Evolutionary conservation across 495 filamentous ascomycete genomes (phyloP).

Genomic region (Pyronema domesticum): DNA sequence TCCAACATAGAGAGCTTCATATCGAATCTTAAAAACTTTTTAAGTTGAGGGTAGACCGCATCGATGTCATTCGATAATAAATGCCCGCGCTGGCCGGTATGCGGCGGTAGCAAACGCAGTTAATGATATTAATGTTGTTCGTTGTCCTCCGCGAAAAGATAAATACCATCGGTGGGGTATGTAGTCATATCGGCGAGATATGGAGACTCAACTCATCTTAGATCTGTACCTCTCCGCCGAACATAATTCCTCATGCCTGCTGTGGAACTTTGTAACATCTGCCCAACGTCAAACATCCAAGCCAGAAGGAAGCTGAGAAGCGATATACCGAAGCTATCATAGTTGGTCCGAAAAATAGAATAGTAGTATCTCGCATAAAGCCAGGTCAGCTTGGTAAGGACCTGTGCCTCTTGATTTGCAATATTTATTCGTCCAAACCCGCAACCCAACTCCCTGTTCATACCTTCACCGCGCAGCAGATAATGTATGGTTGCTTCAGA

Average conservation of each 20-base stretch:
- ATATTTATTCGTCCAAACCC: not conserved
- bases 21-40: too few relatives aligned
- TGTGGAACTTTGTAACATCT: not conserved
- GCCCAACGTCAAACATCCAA: not conserved
- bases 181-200: not conserved
- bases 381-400: not conserved
- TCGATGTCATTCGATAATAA: too few relatives aligned
- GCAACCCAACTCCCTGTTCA: not conserved
- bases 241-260: not conserved
- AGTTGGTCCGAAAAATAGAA: not conserved
- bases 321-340: not conserved
- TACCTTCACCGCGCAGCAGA: not conserved
- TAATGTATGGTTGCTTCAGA: not conserved
- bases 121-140: not conserved
- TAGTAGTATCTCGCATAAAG: not conserved
- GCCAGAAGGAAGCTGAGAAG: not conserved
- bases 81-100: too few relatives aligned
- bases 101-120: too few relatives aligned
- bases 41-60: too few relatives aligned
- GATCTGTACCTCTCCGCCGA: not conserved
- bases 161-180: not conserved
- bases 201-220: not conserved
- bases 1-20: too few relatives aligned
- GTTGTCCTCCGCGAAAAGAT: not conserved
- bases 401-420: not conserved